A percentile compares a stretch with the other conserved stretches of the same genome.
Evolutionary conservation across 2,329 filamentous ascomycete species (phyloP).

Genomic region (Leptodontidium sp.): DNA sequence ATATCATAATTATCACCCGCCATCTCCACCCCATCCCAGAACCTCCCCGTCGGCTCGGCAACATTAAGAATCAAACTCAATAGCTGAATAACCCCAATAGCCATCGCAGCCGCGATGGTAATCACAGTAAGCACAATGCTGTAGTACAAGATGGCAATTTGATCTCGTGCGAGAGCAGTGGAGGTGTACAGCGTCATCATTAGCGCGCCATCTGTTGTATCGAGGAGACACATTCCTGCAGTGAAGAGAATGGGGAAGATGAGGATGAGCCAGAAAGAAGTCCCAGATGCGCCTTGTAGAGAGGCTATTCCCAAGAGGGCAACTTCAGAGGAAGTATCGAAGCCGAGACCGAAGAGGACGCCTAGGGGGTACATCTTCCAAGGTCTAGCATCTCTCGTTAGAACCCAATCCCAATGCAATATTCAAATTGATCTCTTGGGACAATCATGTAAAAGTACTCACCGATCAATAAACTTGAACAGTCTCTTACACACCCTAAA

Average conservation of each 20-base stretch:
- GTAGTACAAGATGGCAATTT: conserved; percentile 93
- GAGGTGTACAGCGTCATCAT: conserved; percentile 96
- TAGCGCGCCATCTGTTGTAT: conserved; percentile 90
- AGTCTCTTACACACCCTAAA: conserved; percentile 75
- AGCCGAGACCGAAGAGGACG: conserved; percentile 88
- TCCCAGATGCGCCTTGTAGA: conserved; percentile 85
- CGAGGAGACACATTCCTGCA: conserved; percentile 94
- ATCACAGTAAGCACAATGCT: conserved; percentile 57
- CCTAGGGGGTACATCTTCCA: conserved; percentile 98
- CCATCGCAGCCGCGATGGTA: conserved; percentile 50
- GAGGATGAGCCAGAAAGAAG: conserved; percentile 91
- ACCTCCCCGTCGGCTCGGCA: conserved; percentile 66
- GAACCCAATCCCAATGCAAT: not conserved
- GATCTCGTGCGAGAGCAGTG: conserved; percentile 78
- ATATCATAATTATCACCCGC: conserved; percentile 85
- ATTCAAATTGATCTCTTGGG: not conserved
- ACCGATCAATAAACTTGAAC: conserved; percentile 73
- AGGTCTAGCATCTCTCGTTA: conserved; percentile 52
- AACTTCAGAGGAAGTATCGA: conserved; percentile 95
- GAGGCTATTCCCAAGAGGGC: conserved; percentile 90
- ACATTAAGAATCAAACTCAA: conserved; percentile 81
- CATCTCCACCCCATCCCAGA: conserved; percentile 87
- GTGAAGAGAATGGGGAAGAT: conserved; percentile 93
- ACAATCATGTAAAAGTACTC: not conserved
- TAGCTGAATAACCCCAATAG: conserved; percentile 87